Conservation (phyloP, 169 alveolate genomes). For the Cryptosporidium sp. region DNA sequence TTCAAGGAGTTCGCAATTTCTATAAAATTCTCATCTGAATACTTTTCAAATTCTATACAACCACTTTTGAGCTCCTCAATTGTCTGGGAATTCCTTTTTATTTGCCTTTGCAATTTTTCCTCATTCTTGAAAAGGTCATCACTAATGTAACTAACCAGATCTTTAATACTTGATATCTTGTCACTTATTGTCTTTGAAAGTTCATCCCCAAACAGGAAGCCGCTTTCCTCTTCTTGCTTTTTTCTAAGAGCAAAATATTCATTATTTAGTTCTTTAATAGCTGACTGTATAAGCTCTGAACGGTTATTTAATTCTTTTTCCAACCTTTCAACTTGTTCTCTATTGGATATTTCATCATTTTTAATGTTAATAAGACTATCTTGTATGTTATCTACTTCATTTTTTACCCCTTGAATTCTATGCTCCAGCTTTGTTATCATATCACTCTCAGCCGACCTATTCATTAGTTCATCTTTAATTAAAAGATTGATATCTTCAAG, state of each 20-base stretch:
- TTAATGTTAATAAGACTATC: background rate
- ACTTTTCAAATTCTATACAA: constrained; percentile 50
- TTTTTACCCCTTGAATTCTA: constrained; percentile 16
- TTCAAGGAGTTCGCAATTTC: constrained; percentile 49
- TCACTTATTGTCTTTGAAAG: constrained; percentile 14
- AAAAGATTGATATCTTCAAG: constrained; percentile 39
- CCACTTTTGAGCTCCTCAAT: constrained; percentile 24
- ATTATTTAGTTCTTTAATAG: constrained; percentile 47
- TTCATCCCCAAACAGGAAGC: constrained; percentile 11
- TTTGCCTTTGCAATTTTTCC: constrained; percentile 40
- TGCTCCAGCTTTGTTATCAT: constrained; percentile 29
- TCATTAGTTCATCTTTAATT: constrained; percentile 37
- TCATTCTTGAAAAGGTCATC: constrained; percentile 59
- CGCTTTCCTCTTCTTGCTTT: constrained; percentile 19
- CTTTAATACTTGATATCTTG: constrained; percentile 36
- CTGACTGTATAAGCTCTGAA: constrained; percentile 46
- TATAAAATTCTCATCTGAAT: constrained; percentile 46
- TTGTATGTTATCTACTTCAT: constrained; percentile 29
- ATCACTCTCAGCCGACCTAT: background rate
- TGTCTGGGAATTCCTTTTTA: constrained; percentile 17
- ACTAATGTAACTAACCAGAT: constrained; percentile 29
- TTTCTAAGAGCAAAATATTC: constrained; percentile 10
- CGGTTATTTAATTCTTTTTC: constrained; percentile 56
- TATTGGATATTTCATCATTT: constrained; percentile 7
- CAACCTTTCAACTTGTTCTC: constrained; percentile 8